Evolutionary conservation across 2,329 filamentous ascomycete species (phyloP), one percentile per base, ranked within the genome.

Genomic region (Fusarium veterinarium): DNA sequence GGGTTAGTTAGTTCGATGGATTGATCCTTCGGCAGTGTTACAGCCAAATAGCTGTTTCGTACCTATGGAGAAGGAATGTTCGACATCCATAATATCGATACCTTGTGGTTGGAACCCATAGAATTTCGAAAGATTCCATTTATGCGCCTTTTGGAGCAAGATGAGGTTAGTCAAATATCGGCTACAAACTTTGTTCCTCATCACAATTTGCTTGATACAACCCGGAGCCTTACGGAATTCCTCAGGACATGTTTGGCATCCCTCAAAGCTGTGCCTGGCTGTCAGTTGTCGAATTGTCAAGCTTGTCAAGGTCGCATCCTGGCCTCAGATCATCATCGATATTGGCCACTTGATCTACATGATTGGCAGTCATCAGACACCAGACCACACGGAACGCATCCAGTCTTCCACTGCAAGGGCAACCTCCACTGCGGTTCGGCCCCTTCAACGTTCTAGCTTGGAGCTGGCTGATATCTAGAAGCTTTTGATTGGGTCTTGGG

Each of bases 341-440:
- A 64, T 67, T 71, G 44, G 65, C 49, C 67, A 68, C 60, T 58
- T 48, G 66, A 62, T 61, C 68, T 66, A 67, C 53, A 52, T 67
- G 69, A 67, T 63, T 69, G 57, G 40, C 58, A 55, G 56, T 53
- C n/a, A 55, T 31, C 56, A 68, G 37, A 60, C 61, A 57, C 64
- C 53, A 67, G 58, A 71, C 67, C 64, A 68, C 48, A 64, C 71
- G 67, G 71, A 67, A 71, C 62, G 59, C 55, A 64, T 60, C 71
- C 64, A 61, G 59, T 55, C 48, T 60, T 53, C 48, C 62, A 68
- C 71, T 74, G 71, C 71, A 73, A 69, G 71, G 71, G 71, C 71
- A 64, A 58, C 71, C 63, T 74, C 71, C 71, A 74, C 71, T 44
- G 35, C 71, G 71, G 71, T 69, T 67, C 71, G 71, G 64, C 60